Evolutionary conservation across 2,329 filamentous ascomycete species (phyloP).

Genomic region (Pezicula carpinea): DNA sequence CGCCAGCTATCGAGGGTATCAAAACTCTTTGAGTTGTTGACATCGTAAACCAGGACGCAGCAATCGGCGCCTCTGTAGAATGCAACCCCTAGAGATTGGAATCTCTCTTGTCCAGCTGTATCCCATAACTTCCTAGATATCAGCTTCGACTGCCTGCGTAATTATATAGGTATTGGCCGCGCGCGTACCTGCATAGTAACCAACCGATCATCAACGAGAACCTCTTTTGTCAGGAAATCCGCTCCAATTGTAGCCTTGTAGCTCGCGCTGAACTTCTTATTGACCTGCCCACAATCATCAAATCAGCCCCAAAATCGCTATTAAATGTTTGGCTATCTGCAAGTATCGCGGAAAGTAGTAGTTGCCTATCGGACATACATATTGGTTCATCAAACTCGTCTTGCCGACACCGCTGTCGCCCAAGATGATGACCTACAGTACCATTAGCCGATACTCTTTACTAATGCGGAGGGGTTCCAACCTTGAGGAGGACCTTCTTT

Average conservation of each 20-base stretch:
- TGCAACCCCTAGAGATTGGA: conserved; percentile 93
- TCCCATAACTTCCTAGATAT: conserved; percentile 81
- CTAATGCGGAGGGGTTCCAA: conserved; percentile 26
- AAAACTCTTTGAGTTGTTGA: conserved; percentile 99
- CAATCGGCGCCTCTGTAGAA: conserved; percentile 98
- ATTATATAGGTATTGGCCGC: not conserved
- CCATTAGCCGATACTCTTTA: not conserved
- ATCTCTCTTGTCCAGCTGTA: conserved; percentile 93
- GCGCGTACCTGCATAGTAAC: conserved; percentile 92
- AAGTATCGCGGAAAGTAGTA: not conserved
- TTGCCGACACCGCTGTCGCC: conserved; percentile 98
- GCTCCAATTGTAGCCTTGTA: conserved; percentile 99
- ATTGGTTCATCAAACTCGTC: conserved; percentile 99
- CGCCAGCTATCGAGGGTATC: conserved; percentile 98
- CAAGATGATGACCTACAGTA: conserved; percentile 85
- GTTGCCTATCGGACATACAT: conserved; percentile 60
- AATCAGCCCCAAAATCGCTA: conserved; percentile 10
- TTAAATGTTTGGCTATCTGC: not conserved
- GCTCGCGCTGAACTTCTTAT: conserved; percentile 99
- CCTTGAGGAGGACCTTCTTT: conserved; percentile 68
- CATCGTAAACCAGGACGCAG: conserved; percentile 95
- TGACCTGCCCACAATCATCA: conserved; percentile 61
- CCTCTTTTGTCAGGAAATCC: conserved; percentile 97
- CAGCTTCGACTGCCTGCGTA: conserved; percentile 68
- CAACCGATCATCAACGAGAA: conserved; percentile 91